Evolutionary conservation across 2,329 filamentous ascomycete genomes (phyloP).

Genomic region (Onygena corvina): DNA sequence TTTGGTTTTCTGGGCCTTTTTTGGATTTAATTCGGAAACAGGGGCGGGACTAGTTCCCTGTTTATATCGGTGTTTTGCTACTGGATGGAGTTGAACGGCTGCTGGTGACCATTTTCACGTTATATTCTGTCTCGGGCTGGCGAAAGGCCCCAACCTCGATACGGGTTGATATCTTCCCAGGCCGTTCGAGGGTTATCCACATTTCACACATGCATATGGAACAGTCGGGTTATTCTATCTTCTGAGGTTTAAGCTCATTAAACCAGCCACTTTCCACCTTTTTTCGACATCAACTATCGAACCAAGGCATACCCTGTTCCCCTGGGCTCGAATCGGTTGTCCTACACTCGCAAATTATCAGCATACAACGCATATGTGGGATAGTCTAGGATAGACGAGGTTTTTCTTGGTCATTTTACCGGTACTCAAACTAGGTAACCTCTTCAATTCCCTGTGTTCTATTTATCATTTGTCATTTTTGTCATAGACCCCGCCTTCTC

Average conservation of each 20-base stretch:
- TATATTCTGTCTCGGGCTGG: not conserved
- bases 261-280: not conserved
- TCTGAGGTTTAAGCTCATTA: not conserved
- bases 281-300: not conserved
- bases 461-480: not conserved
- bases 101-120: not conserved
- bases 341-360: not conserved
- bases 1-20: not conserved
- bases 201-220: not conserved
- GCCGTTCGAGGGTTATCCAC: too few relatives aligned
- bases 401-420: not conserved
- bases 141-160: not conserved
- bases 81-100: constrained; percentile 2
- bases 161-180: not conserved
- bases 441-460: not conserved
- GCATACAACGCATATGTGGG: not conserved
- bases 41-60: not conserved
- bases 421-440: not conserved
- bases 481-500: not conserved
- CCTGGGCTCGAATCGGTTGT: not conserved
- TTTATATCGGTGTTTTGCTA: constrained; percentile 1
- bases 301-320: not conserved
- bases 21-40: constrained; percentile 1
- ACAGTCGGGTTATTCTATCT: not conserved
- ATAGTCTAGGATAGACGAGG: not conserved